Percentiles rank a stretch among this genome's conserved stretches.
Evolutionary conservation across 169 alveolate genomes (phyloP).

Genomic region (Plasmodium coatneyi): DNA sequence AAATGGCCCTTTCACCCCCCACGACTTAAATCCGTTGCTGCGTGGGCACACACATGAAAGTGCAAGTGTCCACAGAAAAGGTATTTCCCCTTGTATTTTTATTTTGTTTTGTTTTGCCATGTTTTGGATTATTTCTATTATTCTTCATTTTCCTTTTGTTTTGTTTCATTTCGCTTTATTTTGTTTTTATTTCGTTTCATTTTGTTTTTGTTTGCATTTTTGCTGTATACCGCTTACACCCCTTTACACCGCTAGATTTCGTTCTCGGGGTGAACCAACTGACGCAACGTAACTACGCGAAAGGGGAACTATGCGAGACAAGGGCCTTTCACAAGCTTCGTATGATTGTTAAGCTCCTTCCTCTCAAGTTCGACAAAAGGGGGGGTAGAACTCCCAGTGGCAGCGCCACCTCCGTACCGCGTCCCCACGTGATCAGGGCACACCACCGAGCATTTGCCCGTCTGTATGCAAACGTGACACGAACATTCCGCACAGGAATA

Average conservation of each 20-base stretch:
- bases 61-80: background rate
- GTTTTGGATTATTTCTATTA: background rate
- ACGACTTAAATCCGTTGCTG: background rate
- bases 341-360: background rate
- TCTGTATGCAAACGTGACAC: background rate
- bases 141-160: background rate
- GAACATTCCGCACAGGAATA: background rate
- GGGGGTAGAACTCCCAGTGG: background rate
- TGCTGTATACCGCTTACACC: background rate
- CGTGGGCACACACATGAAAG: background rate
- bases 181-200: background rate
- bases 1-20: background rate
- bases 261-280: background rate
- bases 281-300: background rate
- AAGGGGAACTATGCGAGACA: background rate
- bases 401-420: background rate
- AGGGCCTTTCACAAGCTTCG: background rate
- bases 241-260: background rate
- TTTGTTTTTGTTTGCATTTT: background rate
- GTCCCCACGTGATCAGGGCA: background rate
- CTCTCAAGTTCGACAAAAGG: background rate
- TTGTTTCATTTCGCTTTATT: background rate
- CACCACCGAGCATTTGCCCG: background rate
- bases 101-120: background rate
- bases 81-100: background rate